Conservation (phyloP, 2,329 filamentous ascomycete genomes). For the Diplodia mutila region DNA sequence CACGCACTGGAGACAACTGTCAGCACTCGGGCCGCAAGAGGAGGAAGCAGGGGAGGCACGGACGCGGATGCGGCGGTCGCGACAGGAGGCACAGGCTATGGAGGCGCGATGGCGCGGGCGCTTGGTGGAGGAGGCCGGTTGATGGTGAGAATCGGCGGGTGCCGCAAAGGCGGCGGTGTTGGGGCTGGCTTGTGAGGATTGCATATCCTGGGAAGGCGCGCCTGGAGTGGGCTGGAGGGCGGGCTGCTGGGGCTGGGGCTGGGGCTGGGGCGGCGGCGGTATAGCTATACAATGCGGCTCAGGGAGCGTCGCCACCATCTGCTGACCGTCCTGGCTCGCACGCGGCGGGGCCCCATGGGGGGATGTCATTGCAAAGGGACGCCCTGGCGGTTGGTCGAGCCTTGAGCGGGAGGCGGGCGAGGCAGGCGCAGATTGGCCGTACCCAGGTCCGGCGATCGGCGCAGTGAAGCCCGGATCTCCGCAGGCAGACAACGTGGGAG, state of each 20-base stretch:
- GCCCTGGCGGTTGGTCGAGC: neutral
- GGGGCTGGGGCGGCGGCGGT: too few relatives aligned
- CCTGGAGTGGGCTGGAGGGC: neutral
- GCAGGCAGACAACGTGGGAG: slow-evolving; percentile 11
- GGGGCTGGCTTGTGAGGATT: slow-evolving; percentile 4
- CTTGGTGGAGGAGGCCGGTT: slow-evolving; percentile 28
- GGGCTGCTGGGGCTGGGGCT: neutral
- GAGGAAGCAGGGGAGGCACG: slow-evolving; percentile 26
- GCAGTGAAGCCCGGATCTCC: slow-evolving; percentile 20
- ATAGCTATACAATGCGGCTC: slow-evolving; percentile 18
- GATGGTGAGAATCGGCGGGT: slow-evolving; percentile 16
- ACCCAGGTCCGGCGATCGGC: slow-evolving; percentile 8
- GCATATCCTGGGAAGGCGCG: slow-evolving; percentile 1
- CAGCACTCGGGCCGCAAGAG: slow-evolving; percentile 24
- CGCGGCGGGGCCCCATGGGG: slow-evolving; percentile 24
- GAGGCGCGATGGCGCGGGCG: slow-evolving; percentile 51
- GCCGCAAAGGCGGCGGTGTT: slow-evolving; percentile 4
- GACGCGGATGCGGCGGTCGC: slow-evolving; percentile 50
- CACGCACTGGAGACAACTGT: slow-evolving; percentile 51
- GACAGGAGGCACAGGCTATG: slow-evolving; percentile 60
- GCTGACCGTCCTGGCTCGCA: slow-evolving; percentile 12
- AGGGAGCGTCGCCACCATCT: slow-evolving; percentile 19
- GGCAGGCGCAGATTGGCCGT: neutral
- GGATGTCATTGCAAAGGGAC: slow-evolving; percentile 12
- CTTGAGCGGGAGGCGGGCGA: slow-evolving; percentile 3